Evolutionary conservation across 768 basidiomycete species (phyloP).

Genomic region (Tulasnella sp.): DNA sequence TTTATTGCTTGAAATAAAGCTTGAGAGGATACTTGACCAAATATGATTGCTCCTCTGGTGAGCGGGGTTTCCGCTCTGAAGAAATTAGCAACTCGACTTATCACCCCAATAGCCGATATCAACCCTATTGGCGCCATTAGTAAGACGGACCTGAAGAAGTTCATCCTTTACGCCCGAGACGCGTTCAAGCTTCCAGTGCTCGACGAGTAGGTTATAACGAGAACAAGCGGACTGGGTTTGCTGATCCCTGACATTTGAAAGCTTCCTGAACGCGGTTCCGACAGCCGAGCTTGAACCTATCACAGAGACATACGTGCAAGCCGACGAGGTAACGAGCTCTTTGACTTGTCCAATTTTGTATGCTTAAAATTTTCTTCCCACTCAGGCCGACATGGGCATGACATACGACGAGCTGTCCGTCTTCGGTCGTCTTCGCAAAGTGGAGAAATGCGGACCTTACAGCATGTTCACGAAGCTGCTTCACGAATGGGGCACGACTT

Average conservation of each 20-base stretch:
- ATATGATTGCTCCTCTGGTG: conserved; percentile 93
- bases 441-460: conserved; percentile 97
- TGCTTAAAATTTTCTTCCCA: not conserved
- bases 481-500: conserved; percentile 85
- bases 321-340: conserved; percentile 73
- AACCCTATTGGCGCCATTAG: conserved; percentile 99
- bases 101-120: conserved; percentile 72
- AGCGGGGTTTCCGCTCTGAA: not conserved
- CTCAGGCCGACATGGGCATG: conserved; percentile 97
- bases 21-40: conserved; percentile 96
- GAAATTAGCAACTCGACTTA: not conserved
- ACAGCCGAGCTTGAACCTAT: conserved; percentile 97
- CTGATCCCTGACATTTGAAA: conserved; percentile 42
- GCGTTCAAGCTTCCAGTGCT: conserved; percentile 87
- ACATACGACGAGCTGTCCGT: conserved; percentile 95
- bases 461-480: conserved; percentile 95
- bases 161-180: conserved; percentile 80
- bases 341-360: not conserved
- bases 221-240: not conserved
- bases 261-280: conserved; percentile 89
- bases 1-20: conserved; percentile 48
- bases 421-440: conserved; percentile 90
- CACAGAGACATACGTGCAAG: conserved; percentile 90
- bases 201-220: conserved; percentile 57
- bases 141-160: conserved; percentile 95